phyloP scores from a whole-genome alignment of 768 basidiomycete genomes.

The Trametes punicea region DNA sequence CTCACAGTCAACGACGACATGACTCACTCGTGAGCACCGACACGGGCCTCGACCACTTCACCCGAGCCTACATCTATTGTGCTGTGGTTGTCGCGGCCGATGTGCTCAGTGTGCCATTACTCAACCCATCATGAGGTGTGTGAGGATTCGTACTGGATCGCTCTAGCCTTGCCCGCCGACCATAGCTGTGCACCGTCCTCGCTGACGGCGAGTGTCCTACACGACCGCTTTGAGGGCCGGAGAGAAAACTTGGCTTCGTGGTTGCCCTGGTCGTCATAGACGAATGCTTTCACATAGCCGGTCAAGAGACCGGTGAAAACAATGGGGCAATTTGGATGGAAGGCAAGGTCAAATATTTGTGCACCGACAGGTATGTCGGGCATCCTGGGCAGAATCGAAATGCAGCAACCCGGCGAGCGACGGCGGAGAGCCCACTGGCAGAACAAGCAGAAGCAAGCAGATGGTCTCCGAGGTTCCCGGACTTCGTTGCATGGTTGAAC shows the following conservation, averaged over 20 bases:
- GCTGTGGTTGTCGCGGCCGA: slow-evolving; percentile 30
- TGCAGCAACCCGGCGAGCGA: no score
- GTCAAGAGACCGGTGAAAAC: slow-evolving; percentile 79
- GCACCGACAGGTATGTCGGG: slow-evolving; percentile 66
- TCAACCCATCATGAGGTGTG: not conserved
- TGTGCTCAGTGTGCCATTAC: not conserved
- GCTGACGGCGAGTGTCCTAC: slow-evolving; percentile 67
- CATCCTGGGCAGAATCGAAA: slow-evolving; percentile 36
- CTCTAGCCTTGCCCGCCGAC: slow-evolving; percentile 78
- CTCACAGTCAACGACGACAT: not conserved
- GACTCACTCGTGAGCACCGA: slow-evolving; percentile 32
- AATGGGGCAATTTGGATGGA: slow-evolving; percentile 71
- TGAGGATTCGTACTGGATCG: slow-evolving; percentile 59
- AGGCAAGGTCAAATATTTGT: slow-evolving; percentile 87
- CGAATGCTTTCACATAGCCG: slow-evolving; percentile 78
- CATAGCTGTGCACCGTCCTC: slow-evolving; percentile 68
- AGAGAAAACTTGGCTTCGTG: slow-evolving; percentile 56
- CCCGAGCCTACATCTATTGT: slow-evolving; percentile 26
- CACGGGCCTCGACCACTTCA: slow-evolving; percentile 23
- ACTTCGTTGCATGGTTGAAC: no score
- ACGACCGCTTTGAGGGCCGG: slow-evolving; percentile 79
- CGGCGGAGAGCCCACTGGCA: no score
- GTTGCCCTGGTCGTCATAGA: slow-evolving; percentile 69
- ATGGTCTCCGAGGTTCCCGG: no score
- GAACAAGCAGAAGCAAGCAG: no score